Percentiles rank a stretch among this genome's conserved stretches.
phyloP scores from a whole-genome alignment of 495 filamentous ascomycete species.

The Penicillium robsamsonii region DNA sequence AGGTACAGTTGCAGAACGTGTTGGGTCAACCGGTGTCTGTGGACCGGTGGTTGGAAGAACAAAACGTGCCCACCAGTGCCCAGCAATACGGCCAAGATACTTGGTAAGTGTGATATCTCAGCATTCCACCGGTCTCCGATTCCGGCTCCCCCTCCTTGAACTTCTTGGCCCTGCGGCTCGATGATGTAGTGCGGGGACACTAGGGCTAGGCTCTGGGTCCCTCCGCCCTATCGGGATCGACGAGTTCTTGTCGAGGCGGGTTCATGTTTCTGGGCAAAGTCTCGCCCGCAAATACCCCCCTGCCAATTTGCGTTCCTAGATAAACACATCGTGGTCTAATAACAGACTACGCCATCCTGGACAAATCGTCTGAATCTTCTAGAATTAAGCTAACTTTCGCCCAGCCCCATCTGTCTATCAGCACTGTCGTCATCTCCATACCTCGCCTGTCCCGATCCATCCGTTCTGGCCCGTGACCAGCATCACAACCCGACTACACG shows the following conservation, averaged over 20 bases:
- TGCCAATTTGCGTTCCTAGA: conserved; percentile 5
- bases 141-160: not conserved
- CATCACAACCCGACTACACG: not conserved
- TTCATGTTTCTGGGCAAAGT: conserved; percentile 7
- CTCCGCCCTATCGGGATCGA: conserved; percentile 17
- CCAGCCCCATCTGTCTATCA: conserved; percentile 28
- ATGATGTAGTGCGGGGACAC: conserved; percentile 35
- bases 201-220: conserved; percentile 21
- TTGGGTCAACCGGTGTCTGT: conserved; percentile 19
- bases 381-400: conserved; percentile 6
- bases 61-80: conserved; percentile 17
- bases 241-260: not conserved
- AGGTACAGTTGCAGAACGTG: conserved; percentile 11
- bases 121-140: not conserved
- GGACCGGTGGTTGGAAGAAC: conserved; percentile 33
- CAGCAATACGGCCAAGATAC: conserved; percentile 29
- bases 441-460: conserved; percentile 22
- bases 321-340: not conserved
- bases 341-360: not conserved
- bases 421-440: conserved; percentile 27
- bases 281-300: not conserved
- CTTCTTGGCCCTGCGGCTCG: conserved; percentile 24
- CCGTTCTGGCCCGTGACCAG: conserved; percentile 14
- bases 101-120: conserved; percentile 29
- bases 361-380: conserved; percentile 4